Evolutionary conservation across 768 basidiomycete species (phyloP).

Genomic region (Sporobolomyces pararoseus): DNA sequence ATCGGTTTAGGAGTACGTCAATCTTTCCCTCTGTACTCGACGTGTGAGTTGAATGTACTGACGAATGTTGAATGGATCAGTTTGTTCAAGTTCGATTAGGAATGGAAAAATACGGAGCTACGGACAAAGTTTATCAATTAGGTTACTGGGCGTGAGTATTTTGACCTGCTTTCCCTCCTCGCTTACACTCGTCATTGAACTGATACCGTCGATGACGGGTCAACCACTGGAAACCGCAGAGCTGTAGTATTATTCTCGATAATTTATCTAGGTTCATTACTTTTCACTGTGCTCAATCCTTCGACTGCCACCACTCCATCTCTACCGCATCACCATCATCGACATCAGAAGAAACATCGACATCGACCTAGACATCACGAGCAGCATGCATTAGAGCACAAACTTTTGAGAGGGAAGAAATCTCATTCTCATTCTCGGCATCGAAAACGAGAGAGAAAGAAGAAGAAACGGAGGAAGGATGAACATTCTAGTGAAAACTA

Average conservation of each 20-base stretch:
- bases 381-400: no score
- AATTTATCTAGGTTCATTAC: background rate
- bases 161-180: background rate
- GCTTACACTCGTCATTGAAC: no score
- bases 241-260: constrained; percentile 1
- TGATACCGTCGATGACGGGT: no score
- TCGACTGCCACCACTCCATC: background rate
- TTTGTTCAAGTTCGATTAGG: constrained; percentile 26
- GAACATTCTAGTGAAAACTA: background rate
- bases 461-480: background rate
- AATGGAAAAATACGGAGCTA: constrained; percentile 13
- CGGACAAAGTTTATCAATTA: background rate
- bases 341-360: background rate
- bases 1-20: constrained; percentile 15
- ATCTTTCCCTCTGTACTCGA: background rate
- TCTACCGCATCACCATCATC: background rate
- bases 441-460: background rate
- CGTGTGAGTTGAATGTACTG: background rate
- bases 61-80: background rate
- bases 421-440: background rate
- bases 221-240: background rate
- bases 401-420: no score
- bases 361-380: background rate
- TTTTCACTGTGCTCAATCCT: background rate
- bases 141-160: constrained; percentile 11